Evolutionary conservation across 73 alveolate species (phyloP), one percentile per base, ranked within the genome.

Genomic region (Urostyla sp.): DNA sequence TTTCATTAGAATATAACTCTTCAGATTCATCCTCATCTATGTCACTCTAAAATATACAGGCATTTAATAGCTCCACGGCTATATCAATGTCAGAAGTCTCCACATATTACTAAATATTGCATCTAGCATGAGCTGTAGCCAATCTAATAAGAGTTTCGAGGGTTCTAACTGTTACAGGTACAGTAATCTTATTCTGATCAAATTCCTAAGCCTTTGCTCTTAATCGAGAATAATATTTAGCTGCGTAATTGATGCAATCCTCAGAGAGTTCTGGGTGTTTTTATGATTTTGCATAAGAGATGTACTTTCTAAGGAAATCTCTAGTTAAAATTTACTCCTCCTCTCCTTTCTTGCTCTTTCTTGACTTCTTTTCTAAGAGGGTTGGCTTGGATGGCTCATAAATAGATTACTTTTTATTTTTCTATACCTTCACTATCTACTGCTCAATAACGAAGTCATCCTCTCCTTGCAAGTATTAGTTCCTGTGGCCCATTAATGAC

Each of bases 101-200:
- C 11, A 96, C 94, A 15, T 52, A 66, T 35, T 59, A 34, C 28
- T 97, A 76, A 46, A 95, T 50, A 59, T 98, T 91, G 15, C 94
- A 88, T 82, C 94, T 96, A 24, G 99, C 98, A 83, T 91, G 96
- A n/a, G 99, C 98, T 24, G 99, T 93, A 0, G 99, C 86, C 55
- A 96, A 73, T 82, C 99, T 84, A 50, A 96, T 96, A 66, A 96
- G 54, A 28, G 99, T 93, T 88, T 96, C 99, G 35, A 95, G 92
- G 0, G 99, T 93, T 91, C 99, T 94, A 28, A 91, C 98, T 30
- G 99, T 97, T 24, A 97, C 88, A 1, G 99, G 98, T 38, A 88
- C 83, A 58, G 88, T 87, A 74, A 80, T 85, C 67, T 54, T 75
- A 36, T 82, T 85, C 49, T 91, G 83, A 27, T 74, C 89, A 16